phyloP scores from a whole-genome alignment of 2,329 filamentous ascomycete genomes.

The Zasmidium angulare region DNA sequence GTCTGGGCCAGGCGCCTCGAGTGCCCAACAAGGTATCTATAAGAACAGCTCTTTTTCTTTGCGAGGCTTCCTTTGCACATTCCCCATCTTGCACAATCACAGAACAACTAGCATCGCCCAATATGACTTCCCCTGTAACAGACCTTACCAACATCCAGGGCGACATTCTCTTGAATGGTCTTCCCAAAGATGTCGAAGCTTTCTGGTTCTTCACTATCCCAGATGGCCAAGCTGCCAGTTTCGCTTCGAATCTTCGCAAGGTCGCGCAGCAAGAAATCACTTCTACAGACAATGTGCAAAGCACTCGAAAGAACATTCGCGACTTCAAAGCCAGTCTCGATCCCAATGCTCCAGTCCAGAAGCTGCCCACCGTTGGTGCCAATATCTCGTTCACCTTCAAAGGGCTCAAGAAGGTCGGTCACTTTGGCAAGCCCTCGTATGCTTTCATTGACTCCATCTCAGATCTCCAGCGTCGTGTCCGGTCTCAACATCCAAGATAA shows the following conservation, averaged over 20 bases:
- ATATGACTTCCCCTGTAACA: conserved; percentile 13
- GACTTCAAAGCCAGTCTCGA: conserved; percentile 17
- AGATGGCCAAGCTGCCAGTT: conserved; percentile 18
- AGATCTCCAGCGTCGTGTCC: conserved; percentile 30
- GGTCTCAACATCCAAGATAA: conserved; percentile 18
- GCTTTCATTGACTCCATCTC: not conserved
- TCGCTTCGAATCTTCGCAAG: conserved; percentile 21
- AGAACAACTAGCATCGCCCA: not conserved
- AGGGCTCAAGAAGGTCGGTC: conserved; percentile 27
- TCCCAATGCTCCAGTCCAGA: conserved; percentile 5
- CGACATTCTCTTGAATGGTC: conserved; percentile 29
- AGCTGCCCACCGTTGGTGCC: conserved; percentile 22
- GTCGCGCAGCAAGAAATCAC: conserved; percentile 25
- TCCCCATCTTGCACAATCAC: not conserved
- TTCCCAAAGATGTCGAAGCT: conserved; percentile 28
- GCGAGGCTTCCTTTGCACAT: not conserved
- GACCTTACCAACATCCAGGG: conserved; percentile 29
- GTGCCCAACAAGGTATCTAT: not conserved
- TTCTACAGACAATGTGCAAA: conserved; percentile 19
- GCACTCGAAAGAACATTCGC: conserved; percentile 24
- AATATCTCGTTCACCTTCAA: conserved; percentile 32
- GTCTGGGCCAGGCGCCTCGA: not conserved
- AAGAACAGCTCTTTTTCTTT: not conserved
- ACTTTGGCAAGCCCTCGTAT: not conserved
- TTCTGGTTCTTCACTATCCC: conserved; percentile 32